phyloP scores from a whole-genome alignment of 2,329 filamentous ascomycete species.

The Coniochaeta sp. region DNA sequence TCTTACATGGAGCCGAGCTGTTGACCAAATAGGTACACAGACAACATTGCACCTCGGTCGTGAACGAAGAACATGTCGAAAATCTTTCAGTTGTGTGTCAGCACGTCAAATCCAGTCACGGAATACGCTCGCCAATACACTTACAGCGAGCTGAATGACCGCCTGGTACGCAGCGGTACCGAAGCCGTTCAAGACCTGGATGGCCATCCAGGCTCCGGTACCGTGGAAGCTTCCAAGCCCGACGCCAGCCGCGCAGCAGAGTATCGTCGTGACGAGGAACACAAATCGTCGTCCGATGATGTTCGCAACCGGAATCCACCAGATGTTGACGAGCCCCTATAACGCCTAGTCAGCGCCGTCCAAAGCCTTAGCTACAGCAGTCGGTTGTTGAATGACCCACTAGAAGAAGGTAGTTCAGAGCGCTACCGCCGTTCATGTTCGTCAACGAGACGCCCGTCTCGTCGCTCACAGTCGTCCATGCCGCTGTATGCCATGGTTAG shows the following conservation, averaged over 20 bases:
- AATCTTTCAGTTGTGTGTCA: constrained; percentile 6
- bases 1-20: constrained; percentile 25
- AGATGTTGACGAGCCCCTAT: constrained; percentile 28
- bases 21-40: constrained; percentile 29
- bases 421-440: constrained; percentile 32
- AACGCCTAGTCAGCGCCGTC: background rate
- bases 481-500: constrained; percentile 14
- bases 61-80: constrained; percentile 31
- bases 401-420: constrained; percentile 30
- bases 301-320: constrained; percentile 23
- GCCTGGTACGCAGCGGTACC: constrained; percentile 28
- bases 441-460: constrained; percentile 27
- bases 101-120: background rate
- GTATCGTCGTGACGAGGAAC: constrained; percentile 23
- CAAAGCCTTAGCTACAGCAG: background rate
- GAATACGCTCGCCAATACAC: background rate
- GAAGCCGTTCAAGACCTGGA: constrained; percentile 21
- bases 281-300: constrained; percentile 24
- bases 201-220: constrained; percentile 21
- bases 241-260: constrained; percentile 20
- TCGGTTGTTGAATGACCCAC: background rate
- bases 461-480: constrained; percentile 29
- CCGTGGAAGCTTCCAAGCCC: constrained; percentile 21
- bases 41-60: constrained; percentile 25
- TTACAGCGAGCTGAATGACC: constrained; percentile 25